Evolutionary conservation across 441 rosid genomes (phyloP), one percentile per base, ranked within the genome.

Genomic region (Codiaeum variegatum): DNA sequence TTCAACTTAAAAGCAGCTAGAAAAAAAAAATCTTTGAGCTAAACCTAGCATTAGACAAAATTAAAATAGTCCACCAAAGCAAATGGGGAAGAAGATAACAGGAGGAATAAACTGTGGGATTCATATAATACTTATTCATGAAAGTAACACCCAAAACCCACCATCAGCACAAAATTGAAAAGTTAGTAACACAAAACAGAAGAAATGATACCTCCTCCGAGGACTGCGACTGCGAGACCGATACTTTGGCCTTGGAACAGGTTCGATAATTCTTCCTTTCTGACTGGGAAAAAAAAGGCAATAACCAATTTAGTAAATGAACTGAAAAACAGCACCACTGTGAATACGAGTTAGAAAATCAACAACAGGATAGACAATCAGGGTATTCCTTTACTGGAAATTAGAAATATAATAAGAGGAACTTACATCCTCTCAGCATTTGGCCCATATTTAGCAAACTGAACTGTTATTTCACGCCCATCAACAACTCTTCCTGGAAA

Each of bases 371-470:
- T 6, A n/a, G 3, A 28, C 3, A 15, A 10, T n/a, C 42, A 66
- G 1, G 4, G 38, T 49, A 15, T 29, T 5, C 19, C 31, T 21
- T 0, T 24, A 18, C 31, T 55, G 52, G 61, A 31, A 60, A 29
- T 15, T 31, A 6, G 38, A 15, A 16, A 5, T 31, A 12, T 16
- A 31, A 32, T 21, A 16, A 64, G 8, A 58, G 28, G 32, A 31
- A 60, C 91, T 81, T 80, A 89, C 94, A 87, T 87, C 66, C 80
- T 80, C 84, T 87, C 94, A n/a, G 94, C 94, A 82, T 87, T 87
- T 8, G 94, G 94, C 5, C 94, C 94, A 74, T 86, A 89, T 68
- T 87, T 89, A 0, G 94, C 91, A 72, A 87, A 87, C 73, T 89
- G 94, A 72, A 89, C 94, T 1, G 86, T 86, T 62, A 89, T 89